Evolutionary conservation across 2,329 filamentous ascomycete genomes (phyloP).

Genomic region (Fusarium azukiicola): DNA sequence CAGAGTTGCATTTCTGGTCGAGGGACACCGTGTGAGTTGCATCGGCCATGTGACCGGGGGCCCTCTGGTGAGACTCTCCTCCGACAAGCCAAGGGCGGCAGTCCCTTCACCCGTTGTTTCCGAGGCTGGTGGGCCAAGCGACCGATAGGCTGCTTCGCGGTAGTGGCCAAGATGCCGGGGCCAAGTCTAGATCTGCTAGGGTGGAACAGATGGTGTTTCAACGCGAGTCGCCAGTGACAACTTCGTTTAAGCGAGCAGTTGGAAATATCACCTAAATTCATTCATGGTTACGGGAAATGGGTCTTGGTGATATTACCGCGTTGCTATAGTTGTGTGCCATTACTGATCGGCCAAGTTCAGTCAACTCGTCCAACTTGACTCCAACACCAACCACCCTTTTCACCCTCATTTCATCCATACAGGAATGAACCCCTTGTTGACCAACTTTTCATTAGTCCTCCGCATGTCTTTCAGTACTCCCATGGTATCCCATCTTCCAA

Average conservation of each 20-base stretch:
- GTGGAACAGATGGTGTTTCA: slow-evolving; percentile 26
- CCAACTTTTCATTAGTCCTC: neutral
- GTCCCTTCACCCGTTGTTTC: slow-evolving; percentile 36
- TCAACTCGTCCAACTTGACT: neutral
- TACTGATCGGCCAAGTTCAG: neutral
- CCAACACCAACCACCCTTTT: neutral
- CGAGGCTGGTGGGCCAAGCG: neutral
- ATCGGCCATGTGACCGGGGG: slow-evolving; percentile 16
- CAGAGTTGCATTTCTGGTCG: slow-evolving; percentile 34
- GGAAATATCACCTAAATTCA: neutral
- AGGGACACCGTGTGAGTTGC: slow-evolving; percentile 33
- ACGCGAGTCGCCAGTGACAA: slow-evolving; percentile 14
- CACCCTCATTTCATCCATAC: slow-evolving; percentile 12
- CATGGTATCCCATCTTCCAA: neutral
- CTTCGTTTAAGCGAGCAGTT: neutral
- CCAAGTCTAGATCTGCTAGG: slow-evolving; percentile 30
- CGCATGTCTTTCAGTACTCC: neutral
- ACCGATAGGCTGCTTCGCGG: neutral
- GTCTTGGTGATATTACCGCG: neutral
- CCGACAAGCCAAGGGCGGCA: slow-evolving; percentile 49
- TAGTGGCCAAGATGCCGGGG: neutral
- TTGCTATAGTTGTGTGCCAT: slow-evolving; percentile 14
- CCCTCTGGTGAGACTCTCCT: slow-evolving; percentile 44
- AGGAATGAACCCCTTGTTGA: neutral
- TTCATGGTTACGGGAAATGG: neutral